Base-by-base conservation (phyloP, 192 early-diverging fungal species). In the Coemansia sp. region DNA sequence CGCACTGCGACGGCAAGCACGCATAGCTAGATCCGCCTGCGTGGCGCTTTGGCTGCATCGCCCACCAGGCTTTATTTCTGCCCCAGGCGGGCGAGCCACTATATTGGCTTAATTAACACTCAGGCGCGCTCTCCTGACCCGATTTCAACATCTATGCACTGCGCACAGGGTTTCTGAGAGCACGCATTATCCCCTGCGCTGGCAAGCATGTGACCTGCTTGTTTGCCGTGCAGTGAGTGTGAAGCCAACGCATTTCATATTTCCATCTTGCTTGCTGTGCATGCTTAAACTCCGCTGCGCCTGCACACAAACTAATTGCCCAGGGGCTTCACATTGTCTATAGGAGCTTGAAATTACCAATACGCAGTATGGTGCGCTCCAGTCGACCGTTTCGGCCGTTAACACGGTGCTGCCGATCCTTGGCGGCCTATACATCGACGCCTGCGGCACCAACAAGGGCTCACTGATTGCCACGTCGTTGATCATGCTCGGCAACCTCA, bases 281-380 rank as follows among this genome's bases (percentile, higher is more conserved):
- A n/a, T n/a, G n/a, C n/a, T n/a, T n/a, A n/a, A n/a, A n/a, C n/a
- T n/a, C n/a, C n/a, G n/a, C 23, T 50, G 30, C 28, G 31, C n/a
- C 41, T 8, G 26, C 14, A 47, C 26, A 26, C 25, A 54, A 21
- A 19, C 14, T 35, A 45, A 31, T 55, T 55, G 3, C 17, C 22
- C 26, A 44, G n/a, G 27, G n/a, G 9, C 19, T 20, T 14, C 14
- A n/a, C n/a, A n/a, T n/a, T n/a, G n/a, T n/a, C 6, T 64, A 47
- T 52, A 85, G 84, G 78, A 85, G 67, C 70, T 75, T 34, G 79
- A 62, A 21, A 85, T 85, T 32, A 76, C 80, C 41, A 79, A 82
- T 48, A 71, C 83, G 4, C 81, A 81, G 50, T 86, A 86, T 60
- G 84, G 84, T 9, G 80, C 83, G 6, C 56, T 86, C 25, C 84